Evolutionary conservation across 768 basidiomycete species (phyloP), one percentile per base, ranked within the genome.

Genomic region (Calocybe gangraenosa): DNA sequence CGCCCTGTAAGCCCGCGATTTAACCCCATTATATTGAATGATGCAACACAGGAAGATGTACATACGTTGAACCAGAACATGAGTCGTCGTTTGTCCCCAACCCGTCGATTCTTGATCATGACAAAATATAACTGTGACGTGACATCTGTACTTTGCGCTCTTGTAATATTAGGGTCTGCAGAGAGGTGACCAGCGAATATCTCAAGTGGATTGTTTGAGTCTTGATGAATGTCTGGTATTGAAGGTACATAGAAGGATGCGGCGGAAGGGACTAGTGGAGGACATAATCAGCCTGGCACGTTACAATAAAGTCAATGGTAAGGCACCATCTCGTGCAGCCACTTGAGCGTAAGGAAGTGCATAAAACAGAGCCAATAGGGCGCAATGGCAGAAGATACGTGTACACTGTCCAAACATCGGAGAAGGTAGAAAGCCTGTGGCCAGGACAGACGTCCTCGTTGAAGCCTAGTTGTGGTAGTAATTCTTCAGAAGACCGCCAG

Each of bases 21-120:
- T 32, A 46, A 39, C 14, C n/a, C n/a, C n/a, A n/a, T n/a, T n/a
- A 36, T 18, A 14, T 18, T 4, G 10, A 31, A 31, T n/a, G 21
- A 22, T 8, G 21, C 0, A 13, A 28, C 20, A 7, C 8, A 37
- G 11, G 21, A 28, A 40, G n/a, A 14, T 21, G n/a, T n/a, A 63
- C 83, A 58, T 58, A 91, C 93, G 65, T 97, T 97, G 59, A 98
- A 93, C 96, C 96, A 99, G 58, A 98, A 91, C 57, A 98, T 77
- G 7, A 97, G 65, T 28, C 95, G 71, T 62, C 93, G 84, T 63
- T 78, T 91, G 58, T 98, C 95, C n/a, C 93, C 92, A 15, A 73
- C 73, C 49, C 90, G 76, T 42, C 92, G 75, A 38, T 92, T 91
- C 64, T 93, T 91, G 32, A 92, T 71, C 67, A 98, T 75, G 46